Base-by-base conservation (phyloP, 1,139 yeast genomes). In the Hyphopichia pseudoburtonii region DNA sequence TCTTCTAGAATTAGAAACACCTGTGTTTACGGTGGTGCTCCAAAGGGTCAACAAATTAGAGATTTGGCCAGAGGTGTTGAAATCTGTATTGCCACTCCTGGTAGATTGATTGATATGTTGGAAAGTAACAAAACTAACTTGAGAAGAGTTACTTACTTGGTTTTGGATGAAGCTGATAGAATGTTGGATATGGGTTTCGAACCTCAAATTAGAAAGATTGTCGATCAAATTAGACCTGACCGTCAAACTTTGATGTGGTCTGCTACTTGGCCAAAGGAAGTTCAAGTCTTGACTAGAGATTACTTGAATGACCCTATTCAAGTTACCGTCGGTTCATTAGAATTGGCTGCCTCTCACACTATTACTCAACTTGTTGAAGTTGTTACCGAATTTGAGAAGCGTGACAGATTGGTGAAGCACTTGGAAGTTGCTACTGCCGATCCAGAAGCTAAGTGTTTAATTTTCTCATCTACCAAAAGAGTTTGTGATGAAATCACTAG, bases 211-310 rank as follows among this genome's bases (percentile, higher is more conserved):
- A 80, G 96, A 74, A 87, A 87, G 71, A 89, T 88, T 64, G 88
- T 89, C 51, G 95, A 87, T 57, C 96, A 87, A 74, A 88, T 88
- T 60, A 83, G 96, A 71, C 96, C 96, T 45, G 96, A 89, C 64
- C 86, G 96, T 72, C 98, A 92, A 75, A 92, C 98, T 44, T 78
- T 92, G 60, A 87, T 92, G 97, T 92, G 97, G 97, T 89, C 97
- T 48, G 98, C 98, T 52, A 92, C 98, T 39, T 92, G 98, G 98
- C 98, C 98, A 58, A 89, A 89, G 77, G 95, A 88, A 66, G 97
- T 92, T 47, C 95, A 90, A 75, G 75, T 81, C 51, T 78, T 92
- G 60, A 94, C 97, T 49, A 78, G 84, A 57, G 98, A 92, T 66
- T 92, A 88, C 68, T 76, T 90, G 64, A 70, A 79, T 45, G 96